Percentiles rank a stretch among this genome's conserved stretches.
Conservation (phyloP, 2,329 filamentous ascomycete genomes). For the Dichotomopilus funicola region DNA sequence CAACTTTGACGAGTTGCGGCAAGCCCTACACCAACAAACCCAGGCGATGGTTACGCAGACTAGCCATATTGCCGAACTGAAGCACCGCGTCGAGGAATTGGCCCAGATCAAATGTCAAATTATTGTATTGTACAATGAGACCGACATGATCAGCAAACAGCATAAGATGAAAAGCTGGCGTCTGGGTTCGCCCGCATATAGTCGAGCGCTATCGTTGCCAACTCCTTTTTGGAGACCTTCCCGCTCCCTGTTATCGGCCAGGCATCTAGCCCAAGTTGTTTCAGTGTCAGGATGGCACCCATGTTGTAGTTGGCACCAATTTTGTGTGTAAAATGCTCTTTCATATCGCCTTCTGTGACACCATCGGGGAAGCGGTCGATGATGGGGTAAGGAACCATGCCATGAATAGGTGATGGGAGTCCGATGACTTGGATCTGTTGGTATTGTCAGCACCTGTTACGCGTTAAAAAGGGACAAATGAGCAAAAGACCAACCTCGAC, state of each 20-base stretch:
- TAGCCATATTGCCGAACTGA: no score
- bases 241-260: background rate
- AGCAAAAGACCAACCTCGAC: background rate
- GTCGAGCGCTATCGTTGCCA: background rate
- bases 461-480: background rate
- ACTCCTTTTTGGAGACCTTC: background rate
- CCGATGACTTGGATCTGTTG: background rate
- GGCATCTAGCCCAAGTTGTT: constrained; percentile 19
- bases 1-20: background rate
- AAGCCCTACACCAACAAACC: no score
- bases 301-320: constrained; percentile 10
- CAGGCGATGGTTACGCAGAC: no score
- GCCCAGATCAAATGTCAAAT: no score
- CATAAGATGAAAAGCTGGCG: no score
- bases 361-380: background rate
- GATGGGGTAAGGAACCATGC: background rate
- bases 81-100: no score
- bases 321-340: background rate
- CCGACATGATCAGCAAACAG: no score
- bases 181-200: background rate
- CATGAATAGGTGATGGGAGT: background rate
- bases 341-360: background rate
- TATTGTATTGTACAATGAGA: no score
- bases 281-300: constrained; percentile 21
- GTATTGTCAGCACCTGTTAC: no score